A percentile compares a stretch with the other conserved stretches of the same genome.
Conservation (phyloP, 2,329 filamentous ascomycete genomes). For the Trichophyton verrucosum region DNA sequence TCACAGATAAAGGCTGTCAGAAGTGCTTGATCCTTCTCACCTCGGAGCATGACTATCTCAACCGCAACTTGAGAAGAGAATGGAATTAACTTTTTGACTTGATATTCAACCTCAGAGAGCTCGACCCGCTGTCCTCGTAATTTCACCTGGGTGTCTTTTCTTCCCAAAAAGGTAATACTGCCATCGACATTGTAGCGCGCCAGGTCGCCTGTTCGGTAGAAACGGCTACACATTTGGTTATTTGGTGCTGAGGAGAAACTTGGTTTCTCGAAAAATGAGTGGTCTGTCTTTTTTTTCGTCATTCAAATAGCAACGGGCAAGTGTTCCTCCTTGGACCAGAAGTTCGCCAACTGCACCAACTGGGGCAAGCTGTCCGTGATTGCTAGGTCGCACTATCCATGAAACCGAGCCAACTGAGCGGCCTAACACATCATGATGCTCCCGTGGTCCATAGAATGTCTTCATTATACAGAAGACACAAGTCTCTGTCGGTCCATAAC, state of each 20-base stretch:
- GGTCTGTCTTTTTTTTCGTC: conserved; percentile 26
- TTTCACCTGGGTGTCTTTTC: conserved; percentile 54
- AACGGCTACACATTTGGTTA: conserved; percentile 18
- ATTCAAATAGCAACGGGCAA: conserved; percentile 31
- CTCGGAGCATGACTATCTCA: conserved; percentile 19
- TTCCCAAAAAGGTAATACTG: conserved; percentile 12
- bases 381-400: conserved; percentile 26
- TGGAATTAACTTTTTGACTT: conserved; percentile 19
- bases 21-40: conserved; percentile 5
- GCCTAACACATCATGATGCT: conserved; percentile 26
- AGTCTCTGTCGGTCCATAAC: conserved; percentile 18
- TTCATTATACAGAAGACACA: background rate
- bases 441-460: background rate
- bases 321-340: conserved; percentile 26
- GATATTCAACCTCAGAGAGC: conserved; percentile 72
- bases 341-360: conserved; percentile 28
- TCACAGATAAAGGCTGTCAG: background rate
- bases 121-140: conserved; percentile 72
- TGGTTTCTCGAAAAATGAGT: conserved; percentile 14
- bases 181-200: conserved; percentile 14
- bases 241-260: background rate
- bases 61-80: background rate
- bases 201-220: conserved; percentile 14
- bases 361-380: conserved; percentile 24
- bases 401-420: conserved; percentile 14